These are phyloP conservation scores for Golubevia sp. DNA, from an alignment of 1,284 basidiomycete species.

Conservation along the genomic window DNA sequence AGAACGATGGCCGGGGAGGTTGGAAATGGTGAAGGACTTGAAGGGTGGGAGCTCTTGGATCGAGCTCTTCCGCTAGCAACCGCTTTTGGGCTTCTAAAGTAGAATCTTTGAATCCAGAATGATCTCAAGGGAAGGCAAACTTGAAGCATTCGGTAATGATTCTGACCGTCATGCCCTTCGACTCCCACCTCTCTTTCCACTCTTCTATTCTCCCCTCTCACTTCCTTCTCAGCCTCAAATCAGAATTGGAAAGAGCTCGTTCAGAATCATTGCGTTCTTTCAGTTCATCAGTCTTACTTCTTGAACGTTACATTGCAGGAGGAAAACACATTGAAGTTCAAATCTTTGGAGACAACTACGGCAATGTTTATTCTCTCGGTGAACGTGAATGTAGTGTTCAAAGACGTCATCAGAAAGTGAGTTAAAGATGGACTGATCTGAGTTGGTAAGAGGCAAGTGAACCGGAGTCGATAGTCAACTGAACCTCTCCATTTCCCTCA, in stretches of 20 bases:
- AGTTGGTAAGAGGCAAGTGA: no score
- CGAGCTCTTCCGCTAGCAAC: no score
- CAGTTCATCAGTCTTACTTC: not conserved
- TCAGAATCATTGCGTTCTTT: not conserved
- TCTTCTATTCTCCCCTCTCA: no score
- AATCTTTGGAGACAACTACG: slow-evolving; percentile 71
- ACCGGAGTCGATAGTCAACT: no score
- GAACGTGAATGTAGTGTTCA: slow-evolving; percentile 73
- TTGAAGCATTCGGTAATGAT: no score
- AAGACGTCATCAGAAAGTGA: slow-evolving; percentile 75
- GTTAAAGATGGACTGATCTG: no score
- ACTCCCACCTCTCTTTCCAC: not conserved
- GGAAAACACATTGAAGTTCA: slow-evolving; percentile 67
- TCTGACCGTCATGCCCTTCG: no score
- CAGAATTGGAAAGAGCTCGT: not conserved
- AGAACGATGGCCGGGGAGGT: not conserved
- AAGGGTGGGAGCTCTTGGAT: no score
- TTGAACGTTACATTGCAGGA: not conserved
- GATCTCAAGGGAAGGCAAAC: no score
- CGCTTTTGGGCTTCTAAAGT: no score
- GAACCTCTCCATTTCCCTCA: no score
- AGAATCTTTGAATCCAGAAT: no score
- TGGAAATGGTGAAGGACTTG: not conserved
- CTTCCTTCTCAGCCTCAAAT: not conserved
- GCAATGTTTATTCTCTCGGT: slow-evolving; percentile 70